Evolutionary conservation across 176 grass and related monocot species (phyloP), one percentile per base, ranked within the genome.

Genomic region (Paspalum notatum): DNA sequence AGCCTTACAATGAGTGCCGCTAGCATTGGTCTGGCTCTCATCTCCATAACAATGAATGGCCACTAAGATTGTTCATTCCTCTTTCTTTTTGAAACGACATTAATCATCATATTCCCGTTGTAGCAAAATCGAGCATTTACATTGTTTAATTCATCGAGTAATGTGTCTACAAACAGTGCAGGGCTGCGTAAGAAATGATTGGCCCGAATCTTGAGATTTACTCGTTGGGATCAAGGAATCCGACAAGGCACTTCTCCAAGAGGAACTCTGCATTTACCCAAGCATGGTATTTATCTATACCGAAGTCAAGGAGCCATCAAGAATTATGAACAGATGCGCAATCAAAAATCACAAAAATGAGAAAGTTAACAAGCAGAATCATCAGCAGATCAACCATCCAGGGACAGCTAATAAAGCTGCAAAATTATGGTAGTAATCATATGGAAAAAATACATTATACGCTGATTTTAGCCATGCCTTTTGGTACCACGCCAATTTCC

Each of bases 181-280:
- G 71, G 52, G 21, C 39, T 49, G 2, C 17, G 52, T 47, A 38
- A 41, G 21, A 65, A 65, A 80, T 54, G 21, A 0, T 24, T 13
- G 40, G 12, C 12, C 21, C 8, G 5, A n/a, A 56, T 44, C 21
- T 22, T 15, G 8, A 57, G 0, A 69, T 68, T 62, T 49, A 88
- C 73, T 92, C 84, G 53, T 66, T 98, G 38, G 73, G 71, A 82
- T 93, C 92, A 53, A 98, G 71, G 60, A 80, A 71, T 72, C 96
- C 96, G 2, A 98, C 90, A 7, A 93, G 88, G 86, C 96, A 93
- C 57, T 95, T 93, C 92, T 98, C 96, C 83, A 98, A n/a, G 9
- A 95, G 82, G 74, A 95, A 91, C 62, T 98, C 90, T 18, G 90
- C 88, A 66, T 95, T 98, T 56, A 98, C 92, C 96, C 96, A 98